Percentiles rank a stretch among this genome's conserved stretches.
phyloP scores from a whole-genome alignment of 2,329 filamentous ascomycete species.

The Gnomoniopsis smithogilvyi region DNA sequence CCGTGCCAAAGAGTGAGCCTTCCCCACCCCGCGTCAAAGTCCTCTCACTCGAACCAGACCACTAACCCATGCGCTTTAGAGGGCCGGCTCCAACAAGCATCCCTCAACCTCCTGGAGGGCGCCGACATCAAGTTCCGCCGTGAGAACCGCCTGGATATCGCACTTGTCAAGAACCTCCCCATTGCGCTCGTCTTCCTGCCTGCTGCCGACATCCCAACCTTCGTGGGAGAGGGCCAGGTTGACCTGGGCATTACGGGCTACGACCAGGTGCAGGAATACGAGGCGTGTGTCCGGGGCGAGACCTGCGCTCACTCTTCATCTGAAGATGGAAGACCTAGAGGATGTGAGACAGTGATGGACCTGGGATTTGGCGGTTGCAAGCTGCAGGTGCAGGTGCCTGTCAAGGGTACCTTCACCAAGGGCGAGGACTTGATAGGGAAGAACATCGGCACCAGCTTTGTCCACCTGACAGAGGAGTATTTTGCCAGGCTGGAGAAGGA shows the following conservation, averaged over 20 bases:
- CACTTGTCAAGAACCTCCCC: conserved; percentile 93
- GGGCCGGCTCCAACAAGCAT: conserved; percentile 85
- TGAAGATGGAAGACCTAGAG: conserved; percentile 44
- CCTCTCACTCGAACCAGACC: background rate
- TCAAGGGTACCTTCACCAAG: conserved; percentile 69
- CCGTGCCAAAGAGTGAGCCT: conserved; percentile 92
- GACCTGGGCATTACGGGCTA: conserved; percentile 92
- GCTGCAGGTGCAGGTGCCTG: conserved; percentile 94
- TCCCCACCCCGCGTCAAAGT: conserved; percentile 7
- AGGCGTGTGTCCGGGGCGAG: conserved; percentile 55
- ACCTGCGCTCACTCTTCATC: conserved; percentile 43
- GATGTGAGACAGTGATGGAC: conserved; percentile 84
- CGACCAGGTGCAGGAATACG: conserved; percentile 91
- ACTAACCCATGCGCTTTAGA: conserved; percentile 51
- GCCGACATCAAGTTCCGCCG: conserved; percentile 96
- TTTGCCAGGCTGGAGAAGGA: conserved; percentile 73
- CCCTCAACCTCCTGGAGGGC: conserved; percentile 86
- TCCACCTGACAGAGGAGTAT: conserved; percentile 76
- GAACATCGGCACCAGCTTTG: conserved; percentile 95
- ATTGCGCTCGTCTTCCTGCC: conserved; percentile 97
- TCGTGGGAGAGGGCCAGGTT: conserved; percentile 90
- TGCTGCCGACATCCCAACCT: conserved; percentile 94
- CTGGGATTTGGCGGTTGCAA: conserved; percentile 88
- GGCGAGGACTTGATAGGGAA: conserved; percentile 81
- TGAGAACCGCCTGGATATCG: conserved; percentile 93